phyloP scores from a whole-genome alignment of 306 rosid species.

The Glycine soja region DNA sequence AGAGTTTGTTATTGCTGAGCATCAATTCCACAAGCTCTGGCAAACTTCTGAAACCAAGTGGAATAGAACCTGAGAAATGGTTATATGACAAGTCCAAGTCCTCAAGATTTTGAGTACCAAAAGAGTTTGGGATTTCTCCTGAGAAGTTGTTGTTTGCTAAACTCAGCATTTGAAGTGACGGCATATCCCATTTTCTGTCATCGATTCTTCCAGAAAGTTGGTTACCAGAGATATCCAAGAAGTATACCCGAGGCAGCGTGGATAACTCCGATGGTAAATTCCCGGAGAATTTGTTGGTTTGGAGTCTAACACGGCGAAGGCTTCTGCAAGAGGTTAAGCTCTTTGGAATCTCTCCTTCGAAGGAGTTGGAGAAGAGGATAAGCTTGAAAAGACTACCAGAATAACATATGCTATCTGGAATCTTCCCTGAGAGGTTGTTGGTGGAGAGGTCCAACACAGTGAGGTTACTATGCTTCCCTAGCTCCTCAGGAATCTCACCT shows the following conservation, averaged over 20 bases:
- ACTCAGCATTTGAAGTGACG: constrained; percentile 81
- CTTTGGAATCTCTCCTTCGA: constrained; percentile 65
- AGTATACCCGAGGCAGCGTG: constrained; percentile 63
- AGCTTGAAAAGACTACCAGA: constrained; percentile 79
- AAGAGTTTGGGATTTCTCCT: constrained; percentile 68
- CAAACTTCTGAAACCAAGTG: constrained; percentile 45
- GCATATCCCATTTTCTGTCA: constrained; percentile 67
- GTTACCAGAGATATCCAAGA: constrained; percentile 84
- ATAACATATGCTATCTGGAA: constrained; percentile 69
- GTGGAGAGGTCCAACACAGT: constrained; percentile 86
- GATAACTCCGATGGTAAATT: constrained; percentile 53
- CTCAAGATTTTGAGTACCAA: constrained; percentile 66
- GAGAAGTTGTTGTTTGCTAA: constrained; percentile 68
- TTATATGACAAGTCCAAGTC: constrained; percentile 73
- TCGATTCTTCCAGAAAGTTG: constrained; percentile 68
- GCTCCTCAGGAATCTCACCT: constrained; percentile 74
- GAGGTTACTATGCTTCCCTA: constrained; percentile 76
- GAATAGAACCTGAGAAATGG: constrained; percentile 62
- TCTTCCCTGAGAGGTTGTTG: constrained; percentile 70
- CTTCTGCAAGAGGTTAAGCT: constrained; percentile 68
- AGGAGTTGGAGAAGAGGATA: constrained; percentile 81
- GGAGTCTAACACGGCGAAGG: constrained; percentile 77
- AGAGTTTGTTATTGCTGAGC: constrained; percentile 69
- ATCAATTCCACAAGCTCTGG: constrained; percentile 65
- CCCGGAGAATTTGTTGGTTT: constrained; percentile 78